phyloP scores from a whole-genome alignment of 768 basidiomycete genomes.

The Termitomyces sp. region DNA sequence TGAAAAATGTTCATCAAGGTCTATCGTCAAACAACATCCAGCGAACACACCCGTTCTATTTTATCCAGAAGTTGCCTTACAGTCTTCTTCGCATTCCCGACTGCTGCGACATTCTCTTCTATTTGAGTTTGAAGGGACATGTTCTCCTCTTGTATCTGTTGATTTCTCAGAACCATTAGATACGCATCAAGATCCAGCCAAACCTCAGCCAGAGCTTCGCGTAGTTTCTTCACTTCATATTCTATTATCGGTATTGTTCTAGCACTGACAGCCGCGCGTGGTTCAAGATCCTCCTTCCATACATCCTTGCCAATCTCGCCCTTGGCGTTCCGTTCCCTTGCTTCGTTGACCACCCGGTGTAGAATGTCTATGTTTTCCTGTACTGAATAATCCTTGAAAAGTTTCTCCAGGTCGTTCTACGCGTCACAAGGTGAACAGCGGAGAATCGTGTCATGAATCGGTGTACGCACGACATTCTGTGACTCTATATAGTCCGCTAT shows the following conservation, averaged over 20 bases:
- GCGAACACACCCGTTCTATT: constrained; percentile 43
- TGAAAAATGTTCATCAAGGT: constrained; percentile 6
- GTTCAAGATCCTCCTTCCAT: constrained; percentile 63
- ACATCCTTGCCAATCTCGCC: constrained; percentile 45
- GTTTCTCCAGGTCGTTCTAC: constrained; percentile 59
- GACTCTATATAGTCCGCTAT: constrained; percentile 71
- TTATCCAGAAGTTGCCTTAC: constrained; percentile 43
- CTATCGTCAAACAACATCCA: neutral
- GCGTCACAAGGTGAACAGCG: neutral
- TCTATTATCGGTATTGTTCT: constrained; percentile 57
- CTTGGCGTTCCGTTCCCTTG: constrained; percentile 48
- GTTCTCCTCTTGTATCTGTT: constrained; percentile 58
- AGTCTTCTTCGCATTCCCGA: constrained; percentile 40
- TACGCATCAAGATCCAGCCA: neutral
- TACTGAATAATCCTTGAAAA: constrained; percentile 66
- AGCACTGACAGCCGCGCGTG: constrained; percentile 57
- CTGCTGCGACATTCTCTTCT: constrained; percentile 40
- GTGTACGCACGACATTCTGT: constrained; percentile 42
- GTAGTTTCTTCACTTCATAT: constrained; percentile 33
- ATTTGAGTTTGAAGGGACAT: constrained; percentile 38
- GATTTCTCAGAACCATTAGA: neutral
- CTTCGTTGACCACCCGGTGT: constrained; percentile 65
- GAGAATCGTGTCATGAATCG: neutral
- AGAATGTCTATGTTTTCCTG: constrained; percentile 67
- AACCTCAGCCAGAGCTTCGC: constrained; percentile 34